Evolutionary conservation across 1,284 basidiomycete species (phyloP), one percentile per base, ranked within the genome.

Genomic region (Boletellus sp.): DNA sequence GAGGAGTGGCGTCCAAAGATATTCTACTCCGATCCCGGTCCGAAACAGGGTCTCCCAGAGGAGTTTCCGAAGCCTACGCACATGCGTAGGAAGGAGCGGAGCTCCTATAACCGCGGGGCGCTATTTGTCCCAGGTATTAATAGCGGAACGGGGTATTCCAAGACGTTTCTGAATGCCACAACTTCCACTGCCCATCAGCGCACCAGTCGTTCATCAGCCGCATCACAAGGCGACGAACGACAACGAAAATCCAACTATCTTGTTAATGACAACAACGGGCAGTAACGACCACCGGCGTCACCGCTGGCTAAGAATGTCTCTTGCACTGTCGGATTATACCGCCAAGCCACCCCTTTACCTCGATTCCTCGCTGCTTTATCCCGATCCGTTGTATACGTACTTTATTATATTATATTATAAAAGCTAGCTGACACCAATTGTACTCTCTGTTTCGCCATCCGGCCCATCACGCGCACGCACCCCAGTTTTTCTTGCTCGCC

Each of bases 1-100:
- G 83, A 86, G 58, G 74, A 79, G 6, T 92, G 88, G 82, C 78
- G 85, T 21, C 90, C 91, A 4, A 86, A 88, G 62, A 88, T 92
- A 49, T 93, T 90, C 67, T 83, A 83, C 60, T 88, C 87, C 17
- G 75, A 76, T 16, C 62, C 72, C 23, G 91, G 90, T 6, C 77
- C 78, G 7, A 69, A 80, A 42, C 78, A 84, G 63, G 90, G 90
- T 7, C 69, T 85, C 23, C 78, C 82, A 0, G 87, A 93, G 62
- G 82, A 84, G 5, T 93, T 92, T 68, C 90, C 90, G 2, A 71
- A 80, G 25, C 82, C 87, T 25, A 89, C 86, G 8, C 85, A 89
- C 60, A 74, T 86, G 34, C 70, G 81, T 32, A 74, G 87, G 56
- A 89, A 88, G 63, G 86, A 89, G 64, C 76, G 86, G 10, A 86